Conservation (phyloP, 73 alveolate species). For the Paramecium primaurelia region DNA sequence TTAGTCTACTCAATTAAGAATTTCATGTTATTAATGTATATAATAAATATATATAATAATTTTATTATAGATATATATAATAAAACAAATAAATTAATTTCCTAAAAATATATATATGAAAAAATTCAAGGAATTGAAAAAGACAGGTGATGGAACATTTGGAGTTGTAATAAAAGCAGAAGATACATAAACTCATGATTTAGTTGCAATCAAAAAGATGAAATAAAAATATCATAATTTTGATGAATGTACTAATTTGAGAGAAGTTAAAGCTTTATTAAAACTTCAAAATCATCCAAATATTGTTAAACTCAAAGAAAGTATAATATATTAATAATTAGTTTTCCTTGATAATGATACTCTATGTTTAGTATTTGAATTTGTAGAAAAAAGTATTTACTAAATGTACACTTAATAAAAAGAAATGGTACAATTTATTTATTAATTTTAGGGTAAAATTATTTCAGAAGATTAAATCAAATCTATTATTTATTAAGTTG, state of each 20-base stretch:
- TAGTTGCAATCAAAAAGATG: slow-evolving; percentile 90
- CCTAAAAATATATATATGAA: slow-evolving; percentile 69
- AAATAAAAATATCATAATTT: slow-evolving; percentile 84
- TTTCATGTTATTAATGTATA: not conserved
- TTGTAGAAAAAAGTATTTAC: slow-evolving; percentile 87
- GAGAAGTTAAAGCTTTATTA: slow-evolving; percentile 87
- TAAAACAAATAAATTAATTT: not conserved
- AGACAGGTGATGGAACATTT: slow-evolving; percentile 94
- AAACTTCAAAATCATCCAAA: slow-evolving; percentile 76
- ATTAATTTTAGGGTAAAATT: slow-evolving; percentile 58
- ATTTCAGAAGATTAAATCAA: slow-evolving; percentile 82
- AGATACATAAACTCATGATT: slow-evolving; percentile 77
- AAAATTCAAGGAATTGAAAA: slow-evolving; percentile 74
- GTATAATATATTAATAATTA: slow-evolving; percentile 51
- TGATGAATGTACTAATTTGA: slow-evolving; percentile 87
- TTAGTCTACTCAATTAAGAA: not conserved
- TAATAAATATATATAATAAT: not conserved
- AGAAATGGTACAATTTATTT: not conserved
- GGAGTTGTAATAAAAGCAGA: slow-evolving; percentile 86
- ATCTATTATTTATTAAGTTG: slow-evolving; percentile 81
- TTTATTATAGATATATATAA: no score
- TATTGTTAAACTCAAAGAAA: slow-evolving; percentile 90
- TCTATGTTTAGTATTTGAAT: slow-evolving; percentile 93
- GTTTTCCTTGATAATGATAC: slow-evolving; percentile 76
- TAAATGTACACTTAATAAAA: slow-evolving; percentile 68